These are phyloP conservation scores for Fraxinus floribunda DNA, from an alignment of 305 asterid species.

Conservation along the genomic window DNA sequence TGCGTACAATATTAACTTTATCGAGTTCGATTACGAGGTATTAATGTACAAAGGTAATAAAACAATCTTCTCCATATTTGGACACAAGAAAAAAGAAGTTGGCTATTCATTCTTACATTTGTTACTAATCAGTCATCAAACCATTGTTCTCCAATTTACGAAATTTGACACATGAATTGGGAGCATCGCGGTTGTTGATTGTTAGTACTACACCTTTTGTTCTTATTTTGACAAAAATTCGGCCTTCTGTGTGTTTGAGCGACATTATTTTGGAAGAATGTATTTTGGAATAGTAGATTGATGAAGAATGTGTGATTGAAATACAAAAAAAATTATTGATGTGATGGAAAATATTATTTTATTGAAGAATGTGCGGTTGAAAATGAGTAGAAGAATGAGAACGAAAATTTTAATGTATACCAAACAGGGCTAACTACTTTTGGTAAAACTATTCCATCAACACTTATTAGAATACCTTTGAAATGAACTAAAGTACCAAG, in stretches of 20 bases:
- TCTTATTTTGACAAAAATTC: neutral
- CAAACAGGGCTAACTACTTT: neutral
- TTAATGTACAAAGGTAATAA: neutral
- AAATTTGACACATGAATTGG: constrained; percentile 7
- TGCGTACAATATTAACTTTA: neutral
- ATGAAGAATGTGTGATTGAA: too few relatives aligned
- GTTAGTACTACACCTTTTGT: neutral
- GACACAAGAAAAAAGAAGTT: neutral
- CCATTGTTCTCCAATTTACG: neutral
- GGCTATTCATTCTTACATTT: neutral
- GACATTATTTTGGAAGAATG: too few relatives aligned
- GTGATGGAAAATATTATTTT: too few relatives aligned
- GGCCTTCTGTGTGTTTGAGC: neutral
- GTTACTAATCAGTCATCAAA: constrained; percentile 3
- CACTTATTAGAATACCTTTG: constrained; percentile 3
- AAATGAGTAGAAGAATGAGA: too few relatives aligned
- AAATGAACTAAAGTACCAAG: neutral
- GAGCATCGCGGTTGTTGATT: neutral
- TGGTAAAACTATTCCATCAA: constrained; percentile 12
- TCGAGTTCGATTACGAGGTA: neutral
- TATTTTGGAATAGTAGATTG: too few relatives aligned
- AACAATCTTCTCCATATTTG: neutral
- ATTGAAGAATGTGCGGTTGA: too few relatives aligned
- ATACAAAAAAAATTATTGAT: too few relatives aligned
- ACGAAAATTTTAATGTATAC: too few relatives aligned